These are phyloP conservation scores for Talaromyces nanjingensis DNA, from an alignment of 495 filamentous ascomycete species.

Conservation along the genomic window DNA sequence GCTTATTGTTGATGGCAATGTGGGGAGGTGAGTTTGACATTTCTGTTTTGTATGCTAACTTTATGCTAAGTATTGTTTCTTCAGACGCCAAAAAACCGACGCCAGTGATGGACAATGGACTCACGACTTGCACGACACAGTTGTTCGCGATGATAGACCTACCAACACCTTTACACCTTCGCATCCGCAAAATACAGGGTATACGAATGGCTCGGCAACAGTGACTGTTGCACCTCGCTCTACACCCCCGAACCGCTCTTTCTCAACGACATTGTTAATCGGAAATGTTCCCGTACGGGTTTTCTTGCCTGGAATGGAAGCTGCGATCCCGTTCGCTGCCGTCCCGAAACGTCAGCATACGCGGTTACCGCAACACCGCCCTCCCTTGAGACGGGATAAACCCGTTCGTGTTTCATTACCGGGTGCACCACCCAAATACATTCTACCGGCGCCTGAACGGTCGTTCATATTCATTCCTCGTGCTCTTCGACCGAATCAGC, in stretches of 20 bases:
- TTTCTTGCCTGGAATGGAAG: constrained; percentile 64
- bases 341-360: constrained; percentile 82
- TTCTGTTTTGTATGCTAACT: not conserved
- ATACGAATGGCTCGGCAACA: constrained; percentile 21
- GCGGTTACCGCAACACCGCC: constrained; percentile 88
- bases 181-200: constrained; percentile 11
- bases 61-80: constrained; percentile 20
- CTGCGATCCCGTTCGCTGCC: constrained; percentile 59
- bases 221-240: constrained; percentile 41
- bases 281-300: constrained; percentile 82
- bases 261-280: constrained; percentile 58
- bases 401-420: constrained; percentile 92
- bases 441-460: constrained; percentile 79
- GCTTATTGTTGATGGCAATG: constrained; percentile 42
- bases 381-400: constrained; percentile 91
- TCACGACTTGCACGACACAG: constrained; percentile 90
- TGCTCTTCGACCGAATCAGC: constrained; percentile 86
- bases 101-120: constrained; percentile 80
- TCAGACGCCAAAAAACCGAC: constrained; percentile 68
- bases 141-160: constrained; percentile 43
- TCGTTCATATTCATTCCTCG: constrained; percentile 98
- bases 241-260: constrained; percentile 56
- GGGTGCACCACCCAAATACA: constrained; percentile 68
- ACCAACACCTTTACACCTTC: constrained; percentile 15
- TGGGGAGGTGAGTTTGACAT: constrained; percentile 25